Evolutionary conservation across 225 moss, liverwort and hornwort species (phyloP).

Genomic region (Physcomitrellopsis africana): DNA sequence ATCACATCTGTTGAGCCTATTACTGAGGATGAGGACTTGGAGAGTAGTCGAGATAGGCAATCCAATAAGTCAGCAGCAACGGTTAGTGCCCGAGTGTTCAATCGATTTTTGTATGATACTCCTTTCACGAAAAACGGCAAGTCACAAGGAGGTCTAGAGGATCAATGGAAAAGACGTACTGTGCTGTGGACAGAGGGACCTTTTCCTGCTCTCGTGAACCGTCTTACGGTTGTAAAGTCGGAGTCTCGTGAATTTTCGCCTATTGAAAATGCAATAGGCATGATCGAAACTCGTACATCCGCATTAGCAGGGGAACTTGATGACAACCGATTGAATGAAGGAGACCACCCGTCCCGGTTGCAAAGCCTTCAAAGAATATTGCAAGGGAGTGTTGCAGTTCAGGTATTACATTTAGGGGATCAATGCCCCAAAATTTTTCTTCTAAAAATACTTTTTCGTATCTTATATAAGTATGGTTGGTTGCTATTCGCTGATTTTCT

Average conservation of each 20-base stretch:
- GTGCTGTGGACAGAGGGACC: constrained; percentile 68
- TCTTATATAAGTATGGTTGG: not conserved
- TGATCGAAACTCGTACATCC: constrained; percentile 94
- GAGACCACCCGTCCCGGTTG: constrained; percentile 85
- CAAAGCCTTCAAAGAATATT: constrained; percentile 97
- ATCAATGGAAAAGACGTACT: constrained; percentile 76
- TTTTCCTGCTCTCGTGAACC: constrained; percentile 75
- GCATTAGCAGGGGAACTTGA: constrained; percentile 89
- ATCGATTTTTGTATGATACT: constrained; percentile 69
- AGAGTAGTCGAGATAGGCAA: constrained; percentile 59
- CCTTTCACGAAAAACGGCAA: constrained; percentile 79
- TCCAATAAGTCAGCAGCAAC: constrained; percentile 46
- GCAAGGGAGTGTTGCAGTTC: constrained; percentile 99
- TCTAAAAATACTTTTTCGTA: not conserved
- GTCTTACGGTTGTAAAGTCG: constrained; percentile 84
- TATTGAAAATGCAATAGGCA: constrained; percentile 99
- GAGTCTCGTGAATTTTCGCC: constrained; percentile 95
- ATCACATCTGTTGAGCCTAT: constrained; percentile 76
- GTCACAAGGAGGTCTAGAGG: constrained; percentile 73
- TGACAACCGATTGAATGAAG: constrained; percentile 84
- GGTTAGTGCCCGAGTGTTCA: constrained; percentile 64
- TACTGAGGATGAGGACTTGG: constrained; percentile 66
- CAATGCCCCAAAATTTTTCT: not conserved
- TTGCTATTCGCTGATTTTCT: not conserved
- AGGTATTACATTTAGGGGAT: constrained; percentile 53